phyloP scores from a whole-genome alignment of 2,329 filamentous ascomycete genomes.

The Hansfordia pulvinata region DNA sequence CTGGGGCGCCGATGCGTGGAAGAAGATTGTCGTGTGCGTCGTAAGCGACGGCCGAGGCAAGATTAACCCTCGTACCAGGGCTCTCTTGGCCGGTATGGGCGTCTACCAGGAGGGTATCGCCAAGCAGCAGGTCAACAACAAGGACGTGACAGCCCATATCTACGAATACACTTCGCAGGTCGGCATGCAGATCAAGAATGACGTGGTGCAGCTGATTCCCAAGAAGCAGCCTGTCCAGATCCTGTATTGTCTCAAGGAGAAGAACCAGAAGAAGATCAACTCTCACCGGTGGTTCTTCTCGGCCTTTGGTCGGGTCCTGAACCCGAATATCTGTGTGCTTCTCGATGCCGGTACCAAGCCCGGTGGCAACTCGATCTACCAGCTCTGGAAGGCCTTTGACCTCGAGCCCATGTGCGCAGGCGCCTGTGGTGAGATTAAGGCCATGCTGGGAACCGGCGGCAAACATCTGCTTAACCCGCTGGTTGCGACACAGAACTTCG shows the following conservation, averaged over 20 bases:
- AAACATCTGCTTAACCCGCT: slow-evolving; percentile 80
- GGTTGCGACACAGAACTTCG: slow-evolving; percentile 95
- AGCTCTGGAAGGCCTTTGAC: slow-evolving; percentile 97
- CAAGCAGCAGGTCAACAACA: slow-evolving; percentile 93
- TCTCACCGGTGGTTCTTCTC: slow-evolving; percentile 99
- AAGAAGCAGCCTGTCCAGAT: slow-evolving; percentile 89
- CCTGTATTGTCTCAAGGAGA: slow-evolving; percentile 96
- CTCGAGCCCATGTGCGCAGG: slow-evolving; percentile 95
- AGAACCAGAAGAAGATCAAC: slow-evolving; percentile 99
- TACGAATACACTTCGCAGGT: slow-evolving; percentile 92
- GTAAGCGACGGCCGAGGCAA: slow-evolving; percentile 84
- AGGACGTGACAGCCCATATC: slow-evolving; percentile 93
- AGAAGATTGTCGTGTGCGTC: slow-evolving; percentile 97
- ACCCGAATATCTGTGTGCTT: slow-evolving; percentile 93
- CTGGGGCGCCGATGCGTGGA: slow-evolving; percentile 95
- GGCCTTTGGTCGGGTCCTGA: slow-evolving; percentile 80
- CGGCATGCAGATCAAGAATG: slow-evolving; percentile 79
- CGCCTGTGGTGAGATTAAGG: slow-evolving; percentile 95
- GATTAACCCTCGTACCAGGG: slow-evolving; percentile 85
- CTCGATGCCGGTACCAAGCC: slow-evolving; percentile 94
- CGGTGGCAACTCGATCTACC: slow-evolving; percentile 88
- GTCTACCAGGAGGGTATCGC: slow-evolving; percentile 98
- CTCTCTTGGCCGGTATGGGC: slow-evolving; percentile 82
- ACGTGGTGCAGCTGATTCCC: slow-evolving; percentile 70
- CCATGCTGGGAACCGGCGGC: slow-evolving; percentile 81